Percentiles rank a stretch among this genome's conserved stretches.
phyloP scores from a whole-genome alignment of 1,139 yeast species.

The Nakaseomyces nivariensis region DNA sequence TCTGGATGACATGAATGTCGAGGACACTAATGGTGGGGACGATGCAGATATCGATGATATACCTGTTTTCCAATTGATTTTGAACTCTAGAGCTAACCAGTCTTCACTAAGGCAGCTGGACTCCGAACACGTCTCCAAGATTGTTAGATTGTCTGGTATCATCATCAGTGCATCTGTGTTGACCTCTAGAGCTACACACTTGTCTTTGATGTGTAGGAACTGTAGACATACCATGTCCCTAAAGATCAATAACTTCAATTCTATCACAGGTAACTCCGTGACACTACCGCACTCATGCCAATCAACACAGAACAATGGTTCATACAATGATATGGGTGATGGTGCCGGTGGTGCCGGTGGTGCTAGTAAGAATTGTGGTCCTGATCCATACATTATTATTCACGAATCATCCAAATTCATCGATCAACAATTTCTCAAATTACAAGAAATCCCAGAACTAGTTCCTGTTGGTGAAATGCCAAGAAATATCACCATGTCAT shows the following conservation, averaged over 20 bases:
- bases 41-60: constrained; percentile 42
- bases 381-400: constrained; percentile 85
- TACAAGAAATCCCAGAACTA: constrained; percentile 95
- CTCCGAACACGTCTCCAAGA: constrained; percentile 79
- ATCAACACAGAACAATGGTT: constrained; percentile 14
- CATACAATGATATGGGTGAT: constrained; percentile 15
- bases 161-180: constrained; percentile 86
- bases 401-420: constrained; percentile 89
- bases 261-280: constrained; percentile 65
- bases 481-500: constrained; percentile 77
- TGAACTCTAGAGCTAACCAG: constrained; percentile 64
- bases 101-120: constrained; percentile 73
- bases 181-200: constrained; percentile 75
- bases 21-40: constrained; percentile 15
- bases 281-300: constrained; percentile 67
- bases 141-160: constrained; percentile 88
- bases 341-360: constrained; percentile 26
- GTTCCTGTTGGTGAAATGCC: constrained; percentile 99
- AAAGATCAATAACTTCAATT: constrained; percentile 42
- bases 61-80: constrained; percentile 75
- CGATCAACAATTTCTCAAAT: constrained; percentile 87
- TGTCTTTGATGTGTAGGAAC: constrained; percentile 77
- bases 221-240: constrained; percentile 78
- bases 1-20: constrained; percentile 33
- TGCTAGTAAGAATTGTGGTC: constrained; percentile 63